A percentile compares a stretch with the other conserved stretches of the same genome.
Evolutionary conservation across 2,329 filamentous ascomycete species (phyloP).

Genomic region (Pleurostoma richardsiae): DNA sequence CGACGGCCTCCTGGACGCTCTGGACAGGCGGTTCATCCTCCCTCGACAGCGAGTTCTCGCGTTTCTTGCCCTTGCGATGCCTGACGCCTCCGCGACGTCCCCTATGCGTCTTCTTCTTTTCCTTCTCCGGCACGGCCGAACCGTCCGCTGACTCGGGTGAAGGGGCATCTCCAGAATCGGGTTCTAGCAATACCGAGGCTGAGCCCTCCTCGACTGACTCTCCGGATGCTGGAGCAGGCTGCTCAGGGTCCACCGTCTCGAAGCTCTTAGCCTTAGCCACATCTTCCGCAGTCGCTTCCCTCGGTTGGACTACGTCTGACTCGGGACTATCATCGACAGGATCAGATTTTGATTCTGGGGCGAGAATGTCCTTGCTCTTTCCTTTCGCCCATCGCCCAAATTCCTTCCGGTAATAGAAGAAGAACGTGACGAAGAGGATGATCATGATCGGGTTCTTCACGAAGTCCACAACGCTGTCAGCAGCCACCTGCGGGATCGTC

Average conservation of each 20-base stretch:
- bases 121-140: constrained; percentile 32
- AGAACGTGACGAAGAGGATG: constrained; percentile 32
- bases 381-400: constrained; percentile 12
- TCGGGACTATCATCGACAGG: not conserved
- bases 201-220: not conserved
- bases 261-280: not conserved
- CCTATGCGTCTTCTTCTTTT: constrained; percentile 63
- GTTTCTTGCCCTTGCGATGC: constrained; percentile 55
- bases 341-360: not conserved
- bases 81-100: constrained; percentile 69
- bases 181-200: not conserved
- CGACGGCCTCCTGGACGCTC: constrained; percentile 58
- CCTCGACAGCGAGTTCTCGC: constrained; percentile 43
- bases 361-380: constrained; percentile 1
- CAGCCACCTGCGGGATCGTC: constrained; percentile 43
- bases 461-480: constrained; percentile 47
- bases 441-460: constrained; percentile 49
- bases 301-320: not conserved
- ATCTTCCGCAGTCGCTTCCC: not conserved
- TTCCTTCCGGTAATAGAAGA: constrained; percentile 31
- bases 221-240: not conserved
- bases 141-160: constrained; percentile 19
- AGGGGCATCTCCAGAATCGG: not conserved
- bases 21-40: constrained; percentile 37
- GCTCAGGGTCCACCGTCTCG: not conserved